These are phyloP conservation scores for Linaria vulgaris DNA, from an alignment of 257 asterid genomes.

Conservation along the genomic window DNA sequence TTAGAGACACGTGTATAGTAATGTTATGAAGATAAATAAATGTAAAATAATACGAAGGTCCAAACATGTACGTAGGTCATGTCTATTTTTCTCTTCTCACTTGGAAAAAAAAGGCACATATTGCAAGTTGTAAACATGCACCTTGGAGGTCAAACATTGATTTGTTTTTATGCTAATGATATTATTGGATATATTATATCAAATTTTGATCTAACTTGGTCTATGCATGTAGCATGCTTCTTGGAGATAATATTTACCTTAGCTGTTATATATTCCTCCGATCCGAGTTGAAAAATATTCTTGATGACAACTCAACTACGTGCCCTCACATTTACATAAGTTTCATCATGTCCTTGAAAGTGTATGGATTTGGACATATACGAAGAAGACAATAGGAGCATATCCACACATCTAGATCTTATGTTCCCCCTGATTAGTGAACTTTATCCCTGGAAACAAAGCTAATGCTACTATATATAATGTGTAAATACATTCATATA, in stretches of 20 bases:
- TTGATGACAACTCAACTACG: constrained; percentile 5
- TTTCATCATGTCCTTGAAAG: neutral
- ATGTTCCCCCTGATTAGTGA: constrained; percentile 7
- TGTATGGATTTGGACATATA: neutral
- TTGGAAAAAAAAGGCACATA: neutral
- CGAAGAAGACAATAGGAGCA: constrained; percentile 3
- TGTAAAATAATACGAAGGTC: no score
- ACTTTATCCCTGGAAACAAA: neutral
- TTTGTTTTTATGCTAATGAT: no score
- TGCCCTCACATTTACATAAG: neutral
- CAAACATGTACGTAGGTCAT: neutral
- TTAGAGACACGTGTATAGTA: no score
- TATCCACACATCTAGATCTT: constrained; percentile 20
- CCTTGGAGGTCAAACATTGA: neutral
- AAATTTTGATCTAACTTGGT: no score
- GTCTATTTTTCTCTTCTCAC: neutral
- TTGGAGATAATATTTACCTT: neutral
- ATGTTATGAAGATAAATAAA: no score
- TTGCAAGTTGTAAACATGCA: neutral
- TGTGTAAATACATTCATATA: neutral
- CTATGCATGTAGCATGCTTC: neutral
- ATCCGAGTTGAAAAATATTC: neutral
- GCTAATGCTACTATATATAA: neutral
- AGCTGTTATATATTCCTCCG: neutral
- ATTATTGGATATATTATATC: no score